Percentiles rank a stretch among this genome's conserved stretches.
phyloP scores from a whole-genome alignment of 2,329 filamentous ascomycete genomes.

The Gyromitra esculenta region DNA sequence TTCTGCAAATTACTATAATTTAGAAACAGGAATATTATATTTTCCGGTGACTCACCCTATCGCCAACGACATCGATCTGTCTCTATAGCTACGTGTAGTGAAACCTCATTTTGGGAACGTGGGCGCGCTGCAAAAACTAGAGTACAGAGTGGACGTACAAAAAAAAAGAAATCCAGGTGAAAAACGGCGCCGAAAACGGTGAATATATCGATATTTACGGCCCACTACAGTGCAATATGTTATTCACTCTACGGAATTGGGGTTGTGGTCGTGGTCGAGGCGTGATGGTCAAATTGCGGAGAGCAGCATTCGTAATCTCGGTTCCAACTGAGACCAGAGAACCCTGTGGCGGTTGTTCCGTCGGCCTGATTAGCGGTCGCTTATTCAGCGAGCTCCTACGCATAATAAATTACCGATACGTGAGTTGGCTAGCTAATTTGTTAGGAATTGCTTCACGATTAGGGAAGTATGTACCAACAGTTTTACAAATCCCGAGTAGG shows the following conservation, averaged over 20 bases:
- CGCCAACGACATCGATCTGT: background rate
- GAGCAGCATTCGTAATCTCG: conserved; percentile 33
- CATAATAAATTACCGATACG: conserved; percentile 2
- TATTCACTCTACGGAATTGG: background rate
- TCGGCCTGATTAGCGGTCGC: conserved; percentile 23
- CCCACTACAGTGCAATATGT: background rate
- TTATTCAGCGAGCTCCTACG: conserved; percentile 10
- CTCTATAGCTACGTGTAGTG: background rate
- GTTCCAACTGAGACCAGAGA: conserved; percentile 21
- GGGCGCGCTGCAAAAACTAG: background rate
- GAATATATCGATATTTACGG: background rate
- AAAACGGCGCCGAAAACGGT: conserved; percentile 3
- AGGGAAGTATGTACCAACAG: background rate
- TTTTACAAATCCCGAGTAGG: conserved; percentile 11
- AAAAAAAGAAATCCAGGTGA: background rate
- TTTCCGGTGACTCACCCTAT: too few relatives aligned
- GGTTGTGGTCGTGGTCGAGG: background rate
- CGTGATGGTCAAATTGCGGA: background rate
- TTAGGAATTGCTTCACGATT: background rate
- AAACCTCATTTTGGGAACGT: background rate
- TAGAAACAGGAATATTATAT: background rate
- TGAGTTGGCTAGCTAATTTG: background rate
- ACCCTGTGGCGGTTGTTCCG: conserved; percentile 14
- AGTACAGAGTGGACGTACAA: background rate
- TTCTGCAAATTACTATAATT: background rate